A percentile compares a stretch with the other conserved stretches of the same genome.
phyloP scores from a whole-genome alignment of 371 early-diverging fungal species.

The Dipsacomyces acuminosporus region DNA sequence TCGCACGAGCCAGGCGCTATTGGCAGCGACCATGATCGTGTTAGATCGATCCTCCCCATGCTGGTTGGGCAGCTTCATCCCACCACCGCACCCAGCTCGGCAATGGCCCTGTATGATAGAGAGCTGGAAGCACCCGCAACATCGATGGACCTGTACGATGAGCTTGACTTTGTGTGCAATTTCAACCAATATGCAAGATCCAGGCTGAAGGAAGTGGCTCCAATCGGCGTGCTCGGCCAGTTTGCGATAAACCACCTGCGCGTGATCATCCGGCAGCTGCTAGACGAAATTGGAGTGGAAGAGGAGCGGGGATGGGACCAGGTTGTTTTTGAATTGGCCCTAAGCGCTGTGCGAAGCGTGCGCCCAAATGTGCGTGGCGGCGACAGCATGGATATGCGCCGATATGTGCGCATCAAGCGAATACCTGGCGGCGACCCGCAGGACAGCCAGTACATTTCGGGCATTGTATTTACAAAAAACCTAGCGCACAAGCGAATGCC shows the following conservation, averaged over 20 bases:
- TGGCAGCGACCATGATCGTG: slow-evolving; percentile 14
- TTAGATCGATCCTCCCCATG: slow-evolving; percentile 21
- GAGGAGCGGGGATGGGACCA: slow-evolving; percentile 62
- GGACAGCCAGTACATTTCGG: slow-evolving; percentile 74
- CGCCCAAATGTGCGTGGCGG: slow-evolving; percentile 64
- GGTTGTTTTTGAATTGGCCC: slow-evolving; percentile 61
- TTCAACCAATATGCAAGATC: slow-evolving; percentile 18
- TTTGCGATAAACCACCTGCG: slow-evolving; percentile 27
- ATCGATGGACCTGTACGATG: slow-evolving; percentile 10
- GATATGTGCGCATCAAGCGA: slow-evolving; percentile 87
- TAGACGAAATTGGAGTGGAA: slow-evolving; percentile 36
- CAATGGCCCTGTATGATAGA: neutral
- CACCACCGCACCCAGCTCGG: slow-evolving; percentile 4
- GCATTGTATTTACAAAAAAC: slow-evolving; percentile 81
- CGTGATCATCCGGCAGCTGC: slow-evolving; percentile 38
- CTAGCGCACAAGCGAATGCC: slow-evolving; percentile 87
- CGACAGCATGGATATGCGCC: slow-evolving; percentile 81
- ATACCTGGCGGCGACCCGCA: slow-evolving; percentile 77
- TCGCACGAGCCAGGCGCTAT: slow-evolving; percentile 11
- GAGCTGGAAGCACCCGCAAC: slow-evolving; percentile 2
- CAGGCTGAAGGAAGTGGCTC: slow-evolving; percentile 10
- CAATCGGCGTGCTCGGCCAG: slow-evolving; percentile 17
- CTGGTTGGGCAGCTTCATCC: slow-evolving; percentile 31
- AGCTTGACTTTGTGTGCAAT: slow-evolving; percentile 14
- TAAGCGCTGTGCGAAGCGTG: slow-evolving; percentile 62